Evolutionary conservation across 129 eudicot genomes (phyloP).

Genomic region (Flaveria bidentis): DNA sequence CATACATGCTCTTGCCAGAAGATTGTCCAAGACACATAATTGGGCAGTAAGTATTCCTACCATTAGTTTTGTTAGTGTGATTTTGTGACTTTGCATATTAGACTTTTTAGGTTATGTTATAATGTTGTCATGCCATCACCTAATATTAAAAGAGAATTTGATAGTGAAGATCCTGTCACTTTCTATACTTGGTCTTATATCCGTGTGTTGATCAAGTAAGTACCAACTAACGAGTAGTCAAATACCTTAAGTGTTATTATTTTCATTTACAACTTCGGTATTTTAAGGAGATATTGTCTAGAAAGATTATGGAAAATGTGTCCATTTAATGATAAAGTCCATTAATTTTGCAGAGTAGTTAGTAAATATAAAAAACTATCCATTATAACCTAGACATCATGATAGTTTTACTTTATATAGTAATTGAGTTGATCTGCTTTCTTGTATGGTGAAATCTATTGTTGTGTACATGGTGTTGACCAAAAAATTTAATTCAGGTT

Average conservation of each 20-base stretch:
- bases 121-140: background rate
- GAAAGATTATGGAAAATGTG: background rate
- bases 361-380: constrained; percentile 4
- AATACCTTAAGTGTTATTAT: background rate
- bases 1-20: constrained; percentile 96
- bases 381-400: constrained; percentile 14
- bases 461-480: constrained; percentile 26
- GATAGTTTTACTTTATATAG: constrained; percentile 9
- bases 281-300: constrained; percentile 1
- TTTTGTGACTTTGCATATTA: constrained; percentile 8
- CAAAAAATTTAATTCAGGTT: constrained; percentile 47
- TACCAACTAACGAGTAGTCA: background rate
- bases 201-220: background rate
- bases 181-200: constrained; percentile 18
- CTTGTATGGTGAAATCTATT: constrained; percentile 16
- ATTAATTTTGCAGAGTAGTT: constrained; percentile 7
- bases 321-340: background rate
- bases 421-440: background rate
- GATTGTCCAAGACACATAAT: constrained; percentile 86
- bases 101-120: constrained; percentile 15
- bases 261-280: background rate
- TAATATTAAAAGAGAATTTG: background rate
- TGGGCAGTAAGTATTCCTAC: constrained; percentile 77
- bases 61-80: constrained; percentile 20
- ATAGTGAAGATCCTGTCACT: constrained; percentile 9